Percentiles rank a stretch among this genome's conserved stretches.
Conservation (phyloP, 257 asterid species). For the Anisodus tanguticus region DNA sequence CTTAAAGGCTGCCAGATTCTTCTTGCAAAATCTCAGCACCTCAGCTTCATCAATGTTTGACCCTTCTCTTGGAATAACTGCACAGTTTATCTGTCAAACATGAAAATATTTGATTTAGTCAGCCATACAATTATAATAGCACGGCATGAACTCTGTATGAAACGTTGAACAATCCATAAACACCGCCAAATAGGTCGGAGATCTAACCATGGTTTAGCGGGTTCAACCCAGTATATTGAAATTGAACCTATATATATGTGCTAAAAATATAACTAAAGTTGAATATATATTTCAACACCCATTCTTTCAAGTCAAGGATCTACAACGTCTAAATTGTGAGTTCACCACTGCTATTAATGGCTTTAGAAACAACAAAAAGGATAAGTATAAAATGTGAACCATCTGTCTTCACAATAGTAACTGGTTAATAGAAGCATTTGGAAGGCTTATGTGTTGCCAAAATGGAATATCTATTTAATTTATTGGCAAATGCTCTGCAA, state of each 20-base stretch:
- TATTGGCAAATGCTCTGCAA: neutral
- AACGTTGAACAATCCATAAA: neutral
- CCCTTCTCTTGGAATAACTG: constrained; percentile 83
- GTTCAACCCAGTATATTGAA: neutral
- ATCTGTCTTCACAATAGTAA: neutral
- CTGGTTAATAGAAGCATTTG: neutral
- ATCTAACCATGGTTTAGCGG: neutral
- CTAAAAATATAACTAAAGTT: no score
- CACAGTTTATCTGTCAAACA: constrained; percentile 83
- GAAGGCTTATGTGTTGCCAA: neutral
- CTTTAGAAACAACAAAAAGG: no score
- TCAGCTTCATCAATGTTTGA: constrained; percentile 69
- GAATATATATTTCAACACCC: no score
- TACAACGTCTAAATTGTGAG: no score
- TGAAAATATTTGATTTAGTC: neutral
- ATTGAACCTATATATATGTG: neutral
- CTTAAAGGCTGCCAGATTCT: constrained; percentile 89
- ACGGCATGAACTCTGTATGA: no score
- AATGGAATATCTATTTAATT: neutral
- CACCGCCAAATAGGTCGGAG: neutral
- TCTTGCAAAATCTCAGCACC: constrained; percentile 76
- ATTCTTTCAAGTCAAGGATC: no score
- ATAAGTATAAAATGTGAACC: neutral
- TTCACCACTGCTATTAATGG: neutral
- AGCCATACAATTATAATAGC: neutral